phyloP scores from a whole-genome alignment of 2,329 filamentous ascomycete genomes.

The Beauveria pseudobassiana region DNA sequence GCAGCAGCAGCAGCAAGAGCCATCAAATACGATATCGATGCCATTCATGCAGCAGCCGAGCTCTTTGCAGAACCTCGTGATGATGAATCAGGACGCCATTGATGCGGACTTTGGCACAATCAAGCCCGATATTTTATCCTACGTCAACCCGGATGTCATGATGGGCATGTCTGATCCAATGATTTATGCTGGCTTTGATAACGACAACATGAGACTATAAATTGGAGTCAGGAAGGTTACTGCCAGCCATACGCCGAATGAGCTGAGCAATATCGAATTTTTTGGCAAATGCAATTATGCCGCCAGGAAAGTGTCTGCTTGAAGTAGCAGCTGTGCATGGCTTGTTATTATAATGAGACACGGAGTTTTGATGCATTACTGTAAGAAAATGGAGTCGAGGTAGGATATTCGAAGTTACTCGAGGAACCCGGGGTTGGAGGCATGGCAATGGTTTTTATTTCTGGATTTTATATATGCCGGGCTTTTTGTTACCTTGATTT shows the following conservation, averaged over 20 bases:
- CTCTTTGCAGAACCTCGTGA: conserved; percentile 35
- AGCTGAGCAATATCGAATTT: neutral
- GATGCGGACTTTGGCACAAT: conserved; percentile 47
- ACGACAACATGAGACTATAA: conserved; percentile 35
- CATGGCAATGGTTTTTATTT: neutral
- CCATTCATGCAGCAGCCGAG: conserved; percentile 36
- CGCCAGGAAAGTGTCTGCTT: neutral
- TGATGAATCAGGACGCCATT: conserved; percentile 43
- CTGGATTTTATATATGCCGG: neutral
- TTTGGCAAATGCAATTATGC: neutral
- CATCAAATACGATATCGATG: conserved; percentile 19
- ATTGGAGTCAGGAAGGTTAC: neutral
- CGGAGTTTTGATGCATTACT: neutral
- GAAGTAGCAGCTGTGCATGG: neutral
- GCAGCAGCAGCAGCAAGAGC: neutral
- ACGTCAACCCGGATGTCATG: conserved; percentile 47
- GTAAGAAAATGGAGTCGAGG: neutral
- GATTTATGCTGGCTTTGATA: conserved; percentile 48
- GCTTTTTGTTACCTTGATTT: neutral
- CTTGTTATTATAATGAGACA: neutral
- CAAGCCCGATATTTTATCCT: conserved; percentile 47
- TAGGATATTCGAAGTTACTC: neutral
- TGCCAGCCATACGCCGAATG: neutral
- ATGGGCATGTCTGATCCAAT: conserved; percentile 51
- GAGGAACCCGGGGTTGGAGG: neutral